phyloP scores from a whole-genome alignment of 495 filamentous ascomycete genomes.

The Penicillium paradoxum region DNA sequence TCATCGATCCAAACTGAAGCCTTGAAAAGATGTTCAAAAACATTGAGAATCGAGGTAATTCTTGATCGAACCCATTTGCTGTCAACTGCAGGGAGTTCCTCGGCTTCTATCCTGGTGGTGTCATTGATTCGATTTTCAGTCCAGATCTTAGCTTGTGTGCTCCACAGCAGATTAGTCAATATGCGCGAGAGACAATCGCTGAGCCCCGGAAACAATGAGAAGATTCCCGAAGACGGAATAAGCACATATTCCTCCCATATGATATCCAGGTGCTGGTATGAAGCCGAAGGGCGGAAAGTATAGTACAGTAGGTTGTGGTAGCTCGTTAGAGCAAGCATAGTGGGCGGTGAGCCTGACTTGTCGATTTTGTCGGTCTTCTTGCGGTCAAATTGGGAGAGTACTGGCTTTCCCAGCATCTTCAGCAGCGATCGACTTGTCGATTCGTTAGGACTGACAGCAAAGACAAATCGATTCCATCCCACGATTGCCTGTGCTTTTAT shows the following conservation, averaged over 20 bases:
- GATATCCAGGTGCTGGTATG: slow-evolving; percentile 56
- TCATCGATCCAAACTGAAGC: slow-evolving; percentile 50
- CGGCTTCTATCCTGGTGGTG: slow-evolving; percentile 48
- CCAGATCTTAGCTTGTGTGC: slow-evolving; percentile 63
- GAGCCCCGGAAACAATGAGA: slow-evolving; percentile 29
- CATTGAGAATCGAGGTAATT: slow-evolving; percentile 51
- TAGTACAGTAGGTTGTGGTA: slow-evolving; percentile 85
- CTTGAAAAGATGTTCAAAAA: slow-evolving; percentile 60
- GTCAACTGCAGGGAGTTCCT: slow-evolving; percentile 75
- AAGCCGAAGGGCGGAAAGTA: slow-evolving; percentile 64
- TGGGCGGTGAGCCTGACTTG: slow-evolving; percentile 51
- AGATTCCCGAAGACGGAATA: slow-evolving; percentile 36
- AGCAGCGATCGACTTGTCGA: slow-evolving; percentile 55
- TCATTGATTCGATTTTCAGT: slow-evolving; percentile 63
- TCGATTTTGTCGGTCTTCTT: slow-evolving; percentile 51
- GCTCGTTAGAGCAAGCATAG: slow-evolving; percentile 58
- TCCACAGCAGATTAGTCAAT: slow-evolving; percentile 64
- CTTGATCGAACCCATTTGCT: slow-evolving; percentile 83
- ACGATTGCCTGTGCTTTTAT: slow-evolving; percentile 72
- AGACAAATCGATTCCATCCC: slow-evolving; percentile 82
- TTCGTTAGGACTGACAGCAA: slow-evolving; percentile 57
- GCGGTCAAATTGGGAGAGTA: slow-evolving; percentile 63
- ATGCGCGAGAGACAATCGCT: slow-evolving; percentile 56
- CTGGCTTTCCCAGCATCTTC: slow-evolving; percentile 62
- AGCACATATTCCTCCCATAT: slow-evolving; percentile 77